These are phyloP conservation scores for Falciphora oryzae DNA, from an alignment of 2,329 filamentous ascomycete genomes.

Conservation along the genomic window DNA sequence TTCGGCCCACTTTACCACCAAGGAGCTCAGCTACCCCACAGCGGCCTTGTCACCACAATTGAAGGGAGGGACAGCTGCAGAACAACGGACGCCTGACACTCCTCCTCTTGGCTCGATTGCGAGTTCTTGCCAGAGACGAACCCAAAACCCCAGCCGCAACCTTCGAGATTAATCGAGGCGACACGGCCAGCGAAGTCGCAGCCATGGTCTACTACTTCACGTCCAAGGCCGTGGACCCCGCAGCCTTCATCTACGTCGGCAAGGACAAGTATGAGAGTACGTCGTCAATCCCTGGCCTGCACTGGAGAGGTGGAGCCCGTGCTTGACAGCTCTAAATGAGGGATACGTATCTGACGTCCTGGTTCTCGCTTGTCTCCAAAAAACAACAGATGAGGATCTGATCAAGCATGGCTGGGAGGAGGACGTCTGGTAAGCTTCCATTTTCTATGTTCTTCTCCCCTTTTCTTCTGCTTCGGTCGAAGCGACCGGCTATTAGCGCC, in stretches of 20 bases:
- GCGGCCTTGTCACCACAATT: no score
- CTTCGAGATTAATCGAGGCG: neutral
- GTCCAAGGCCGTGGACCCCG: conserved; percentile 73
- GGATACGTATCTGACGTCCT: conserved; percentile 6
- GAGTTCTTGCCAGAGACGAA: no score
- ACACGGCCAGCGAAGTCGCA: conserved; percentile 29
- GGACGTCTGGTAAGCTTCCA: conserved; percentile 72
- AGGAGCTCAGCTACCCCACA: no score
- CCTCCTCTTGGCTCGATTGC: neutral
- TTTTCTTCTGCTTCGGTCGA: no score
- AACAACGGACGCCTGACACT: neutral
- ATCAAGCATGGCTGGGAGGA: conserved; percentile 93
- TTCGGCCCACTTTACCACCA: no score
- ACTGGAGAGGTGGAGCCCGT: neutral
- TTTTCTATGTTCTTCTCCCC: no score
- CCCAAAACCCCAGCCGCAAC: no score
- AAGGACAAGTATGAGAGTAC: conserved; percentile 99
- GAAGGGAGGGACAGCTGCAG: neutral
- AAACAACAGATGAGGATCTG: conserved; percentile 76
- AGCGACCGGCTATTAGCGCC: no score
- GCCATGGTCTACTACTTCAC: conserved; percentile 93
- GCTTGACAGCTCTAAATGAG: neutral
- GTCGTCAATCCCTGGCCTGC: conserved; percentile 25
- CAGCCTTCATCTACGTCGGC: conserved; percentile 89
- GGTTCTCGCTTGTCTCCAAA: neutral